Conservation (phyloP, 129 eudicot genomes). For the Escallonia rubra region DNA sequence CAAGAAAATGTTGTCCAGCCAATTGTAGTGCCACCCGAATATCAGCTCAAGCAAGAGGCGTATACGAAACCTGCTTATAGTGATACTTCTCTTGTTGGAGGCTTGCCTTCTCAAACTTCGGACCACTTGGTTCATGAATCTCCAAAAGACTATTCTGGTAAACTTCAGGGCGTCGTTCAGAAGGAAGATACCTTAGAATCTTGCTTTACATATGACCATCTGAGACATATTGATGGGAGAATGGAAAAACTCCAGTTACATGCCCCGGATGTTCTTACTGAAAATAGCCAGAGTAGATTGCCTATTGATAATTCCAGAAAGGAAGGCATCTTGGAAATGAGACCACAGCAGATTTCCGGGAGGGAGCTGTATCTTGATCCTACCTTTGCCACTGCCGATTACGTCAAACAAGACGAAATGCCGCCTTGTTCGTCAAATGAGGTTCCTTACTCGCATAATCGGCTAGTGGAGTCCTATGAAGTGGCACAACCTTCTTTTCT, state of each 20-base stretch:
- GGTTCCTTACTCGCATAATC: slow-evolving; percentile 30
- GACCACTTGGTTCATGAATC: slow-evolving; percentile 42
- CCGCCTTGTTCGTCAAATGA: slow-evolving; percentile 23
- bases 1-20: slow-evolving; percentile 39
- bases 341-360: slow-evolving; percentile 22
- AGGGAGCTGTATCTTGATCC: slow-evolving; percentile 21
- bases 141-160: slow-evolving; percentile 44
- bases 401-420: slow-evolving; percentile 22
- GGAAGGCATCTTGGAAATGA: slow-evolving; percentile 37
- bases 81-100: slow-evolving; percentile 36
- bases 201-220: slow-evolving; percentile 35
- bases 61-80: slow-evolving; percentile 17
- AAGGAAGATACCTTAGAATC: slow-evolving; percentile 37
- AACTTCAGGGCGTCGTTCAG: slow-evolving; percentile 25
- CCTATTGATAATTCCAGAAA: slow-evolving; percentile 34
- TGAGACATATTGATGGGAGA: slow-evolving; percentile 54
- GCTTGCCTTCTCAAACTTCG: slow-evolving; percentile 25
- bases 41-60: slow-evolving; percentile 39
- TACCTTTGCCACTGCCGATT: slow-evolving; percentile 21
- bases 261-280: slow-evolving; percentile 41
- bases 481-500: slow-evolving; percentile 26
- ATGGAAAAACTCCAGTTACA: slow-evolving; percentile 57
- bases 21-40: slow-evolving; percentile 27
- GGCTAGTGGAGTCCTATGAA: slow-evolving; percentile 31
- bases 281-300: slow-evolving; percentile 26